Evolutionary conservation across 495 filamentous ascomycete genomes (phyloP).

Genomic region (Aspergillus cristatus): DNA sequence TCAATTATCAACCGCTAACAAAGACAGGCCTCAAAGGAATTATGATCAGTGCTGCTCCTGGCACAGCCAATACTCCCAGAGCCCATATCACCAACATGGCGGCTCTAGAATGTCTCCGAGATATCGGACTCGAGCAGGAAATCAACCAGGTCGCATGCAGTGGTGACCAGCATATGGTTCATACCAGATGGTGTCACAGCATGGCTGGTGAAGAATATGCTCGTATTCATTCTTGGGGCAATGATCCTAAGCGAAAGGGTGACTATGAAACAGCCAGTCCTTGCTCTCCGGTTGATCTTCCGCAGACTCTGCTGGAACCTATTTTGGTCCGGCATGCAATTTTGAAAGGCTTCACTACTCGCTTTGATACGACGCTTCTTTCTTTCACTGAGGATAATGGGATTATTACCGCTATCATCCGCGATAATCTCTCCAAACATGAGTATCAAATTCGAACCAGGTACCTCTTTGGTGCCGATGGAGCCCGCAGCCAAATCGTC

Average conservation of each 20-base stretch:
- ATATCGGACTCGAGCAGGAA: constrained; percentile 45
- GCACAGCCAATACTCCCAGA: constrained; percentile 42
- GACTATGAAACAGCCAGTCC: constrained; percentile 45
- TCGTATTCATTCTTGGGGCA: constrained; percentile 43
- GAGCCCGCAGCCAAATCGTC: constrained; percentile 43
- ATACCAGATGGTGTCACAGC: constrained; percentile 43
- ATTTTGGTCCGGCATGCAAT: constrained; percentile 37
- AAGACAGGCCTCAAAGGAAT: constrained; percentile 36
- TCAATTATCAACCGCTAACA: neutral
- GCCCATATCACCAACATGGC: constrained; percentile 49
- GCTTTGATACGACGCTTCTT: constrained; percentile 35
- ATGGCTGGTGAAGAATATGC: constrained; percentile 49
- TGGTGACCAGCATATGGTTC: constrained; percentile 30
- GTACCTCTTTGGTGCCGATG: constrained; percentile 52
- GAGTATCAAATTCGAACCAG: constrained; percentile 37
- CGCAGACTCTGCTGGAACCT: constrained; percentile 45
- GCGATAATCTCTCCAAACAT: constrained; percentile 28
- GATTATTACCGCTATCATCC: constrained; percentile 25
- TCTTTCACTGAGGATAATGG: constrained; percentile 16
- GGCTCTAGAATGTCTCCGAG: constrained; percentile 46
- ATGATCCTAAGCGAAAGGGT: constrained; percentile 38
- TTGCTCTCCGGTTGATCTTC: constrained; percentile 37
- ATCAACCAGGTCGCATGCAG: constrained; percentile 25
- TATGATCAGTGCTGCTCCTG: constrained; percentile 35
- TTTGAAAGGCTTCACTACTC: constrained; percentile 29